Conservation (phyloP, 2,329 filamentous ascomycete species). For the Alternaria alternata region DNA sequence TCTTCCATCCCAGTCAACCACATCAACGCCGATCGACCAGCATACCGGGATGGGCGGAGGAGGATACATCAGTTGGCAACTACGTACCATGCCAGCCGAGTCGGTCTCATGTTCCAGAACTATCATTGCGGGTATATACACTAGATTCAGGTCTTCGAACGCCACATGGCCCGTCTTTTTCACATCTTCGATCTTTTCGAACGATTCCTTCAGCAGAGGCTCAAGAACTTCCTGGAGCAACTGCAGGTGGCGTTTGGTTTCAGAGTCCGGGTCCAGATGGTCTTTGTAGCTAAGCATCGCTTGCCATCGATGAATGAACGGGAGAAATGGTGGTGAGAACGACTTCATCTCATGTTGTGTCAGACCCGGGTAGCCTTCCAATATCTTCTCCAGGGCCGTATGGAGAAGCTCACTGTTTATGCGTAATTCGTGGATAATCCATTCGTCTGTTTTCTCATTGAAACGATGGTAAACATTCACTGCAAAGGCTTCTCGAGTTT, state of each 20-base stretch:
- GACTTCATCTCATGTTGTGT: constrained; percentile 67
- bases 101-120: constrained; percentile 24
- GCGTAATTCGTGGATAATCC: constrained; percentile 9
- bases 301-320: constrained; percentile 70
- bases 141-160: constrained; percentile 37
- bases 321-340: constrained; percentile 66
- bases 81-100: constrained; percentile 13
- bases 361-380: constrained; percentile 66
- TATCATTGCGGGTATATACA: constrained; percentile 43
- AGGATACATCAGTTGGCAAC: constrained; percentile 7
- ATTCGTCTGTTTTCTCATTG: constrained; percentile 15
- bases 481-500: constrained; percentile 24
- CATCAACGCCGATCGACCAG: constrained; percentile 14
- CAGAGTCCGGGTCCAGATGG: constrained; percentile 1
- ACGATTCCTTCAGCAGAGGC: constrained; percentile 13
- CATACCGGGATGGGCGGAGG: background rate
- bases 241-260: constrained; percentile 33
- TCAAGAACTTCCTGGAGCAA: constrained; percentile 45
- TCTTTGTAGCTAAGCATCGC: constrained; percentile 28
- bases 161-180: constrained; percentile 43
- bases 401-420: constrained; percentile 69
- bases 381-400: constrained; percentile 60
- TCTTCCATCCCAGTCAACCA: constrained; percentile 34
- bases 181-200: constrained; percentile 35
- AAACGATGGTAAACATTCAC: constrained; percentile 15